Conservation (phyloP, 2,329 filamentous ascomycete species). For the Fusarium multiceps region DNA sequence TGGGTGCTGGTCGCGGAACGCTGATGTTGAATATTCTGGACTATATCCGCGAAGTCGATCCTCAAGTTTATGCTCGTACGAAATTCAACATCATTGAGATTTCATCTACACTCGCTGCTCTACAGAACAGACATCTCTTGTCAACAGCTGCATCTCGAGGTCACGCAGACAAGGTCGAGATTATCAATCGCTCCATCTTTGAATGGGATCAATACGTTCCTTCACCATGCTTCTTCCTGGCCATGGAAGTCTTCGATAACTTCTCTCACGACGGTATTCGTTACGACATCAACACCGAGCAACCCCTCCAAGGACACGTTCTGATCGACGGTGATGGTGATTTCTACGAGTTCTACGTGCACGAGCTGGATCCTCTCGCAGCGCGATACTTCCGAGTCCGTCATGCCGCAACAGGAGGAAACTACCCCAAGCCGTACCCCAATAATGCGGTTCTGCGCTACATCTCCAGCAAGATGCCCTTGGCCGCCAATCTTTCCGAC, state of each 20-base stretch:
- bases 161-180: slow-evolving; percentile 87
- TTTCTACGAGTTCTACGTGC: slow-evolving; percentile 93
- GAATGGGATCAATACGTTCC: slow-evolving; percentile 92
- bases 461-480: slow-evolving; percentile 73
- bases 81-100: slow-evolving; percentile 98
- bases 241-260: slow-evolving; percentile 98
- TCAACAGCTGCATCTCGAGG: slow-evolving; percentile 75
- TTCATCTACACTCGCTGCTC: slow-evolving; percentile 78
- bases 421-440: slow-evolving; percentile 71
- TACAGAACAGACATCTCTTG: slow-evolving; percentile 79
- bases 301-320: slow-evolving; percentile 88
- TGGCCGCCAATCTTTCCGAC: slow-evolving; percentile 78
- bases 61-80: slow-evolving; percentile 92
- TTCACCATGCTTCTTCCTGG: slow-evolving; percentile 95
- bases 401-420: slow-evolving; percentile 75
- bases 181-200: slow-evolving; percentile 94
- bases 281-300: slow-evolving; percentile 84
- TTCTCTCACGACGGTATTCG: slow-evolving; percentile 95
- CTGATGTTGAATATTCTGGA: slow-evolving; percentile 98
- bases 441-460: slow-evolving; percentile 66
- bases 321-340: slow-evolving; percentile 87
- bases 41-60: slow-evolving; percentile 90
- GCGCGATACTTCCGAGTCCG: slow-evolving; percentile 86
- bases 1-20: slow-evolving; percentile 96
- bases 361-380: slow-evolving; percentile 82